Base-by-base conservation (phyloP, 768 basidiomycete species). In the Boletus pseudopeckii region DNA sequence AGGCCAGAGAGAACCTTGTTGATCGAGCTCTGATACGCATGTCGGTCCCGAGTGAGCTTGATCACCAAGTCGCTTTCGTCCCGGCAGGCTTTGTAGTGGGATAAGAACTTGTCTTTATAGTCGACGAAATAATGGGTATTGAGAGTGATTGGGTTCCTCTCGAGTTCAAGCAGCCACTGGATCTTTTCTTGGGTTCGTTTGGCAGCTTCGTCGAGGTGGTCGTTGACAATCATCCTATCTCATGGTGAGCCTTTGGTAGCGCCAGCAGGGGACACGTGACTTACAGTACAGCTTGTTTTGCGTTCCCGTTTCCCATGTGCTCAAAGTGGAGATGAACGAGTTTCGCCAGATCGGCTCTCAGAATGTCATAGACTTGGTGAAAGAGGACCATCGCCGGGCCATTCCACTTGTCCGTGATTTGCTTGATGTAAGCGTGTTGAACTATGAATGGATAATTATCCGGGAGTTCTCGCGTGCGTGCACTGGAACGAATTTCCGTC, bases 381-480 rank as follows among this genome's bases (percentile, higher is more conserved):
- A 80, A 82, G 8, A 89, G 74, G 0, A 49, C 26, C 17, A 74
- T 61, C 0, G 82, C 71, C 0, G 85, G 88, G 0, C 38, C 40
- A 0, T 52, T 45, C 88, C 87, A 88, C 45, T 78, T 60, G 14
- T 59, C 34, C 4, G 79, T 74, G 33, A 82, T 64, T 1, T 66
- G 52, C 3, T 60, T 49, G 48, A 90, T 84, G 54, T 79, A 84
- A 0, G 66, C 62, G 10, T 74, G 65, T 45, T 82, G 80, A 0
- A 89, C 82, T 0, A 82, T 71, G 54, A 84, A 88, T 0, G 87
- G 86, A 54, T 81, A 85, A 54, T 79, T 77, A 14, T 80, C 83
- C 0, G 86, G 87, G 0, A 90, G 75, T 59, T 90, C 87, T 1
- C 89, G 80, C 1, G 86, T 84, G 4, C 83, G 77, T 1, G 88